These are phyloP conservation scores for Fusarium sp. DNA, from an alignment of 2,329 filamentous ascomycete species.

Conservation along the genomic window DNA sequence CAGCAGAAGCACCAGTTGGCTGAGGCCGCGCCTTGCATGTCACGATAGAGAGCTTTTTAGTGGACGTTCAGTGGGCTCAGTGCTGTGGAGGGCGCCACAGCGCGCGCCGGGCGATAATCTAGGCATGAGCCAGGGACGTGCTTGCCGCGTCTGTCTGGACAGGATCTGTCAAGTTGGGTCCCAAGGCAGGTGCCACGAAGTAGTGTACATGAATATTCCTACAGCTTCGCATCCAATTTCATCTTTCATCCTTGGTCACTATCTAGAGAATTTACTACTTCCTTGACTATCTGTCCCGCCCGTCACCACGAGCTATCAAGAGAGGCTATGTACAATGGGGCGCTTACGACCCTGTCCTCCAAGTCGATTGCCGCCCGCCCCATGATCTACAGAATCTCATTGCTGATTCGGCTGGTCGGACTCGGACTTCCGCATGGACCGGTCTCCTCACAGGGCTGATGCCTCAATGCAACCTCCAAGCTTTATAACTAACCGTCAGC, in stretches of 20 bases:
- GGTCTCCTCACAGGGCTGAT: constrained; percentile 30
- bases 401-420: constrained; percentile 25
- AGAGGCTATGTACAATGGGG: not conserved
- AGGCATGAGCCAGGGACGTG: not conserved
- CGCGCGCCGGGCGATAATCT: not conserved
- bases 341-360: not conserved
- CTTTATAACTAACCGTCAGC: not conserved
- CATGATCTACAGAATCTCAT: not conserved
- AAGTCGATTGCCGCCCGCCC: not conserved
- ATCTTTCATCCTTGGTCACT: not conserved
- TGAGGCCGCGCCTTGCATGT: not conserved
- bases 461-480: constrained; percentile 15
- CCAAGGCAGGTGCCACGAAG: not conserved
- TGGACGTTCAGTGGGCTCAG: not conserved
- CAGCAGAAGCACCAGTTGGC: not conserved
- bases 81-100: not conserved
- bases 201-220: not conserved
- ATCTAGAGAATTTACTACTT: not conserved
- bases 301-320: not conserved
- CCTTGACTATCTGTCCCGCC: not conserved
- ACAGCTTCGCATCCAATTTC: not conserved
- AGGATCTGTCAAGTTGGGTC: not conserved
- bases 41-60: not conserved
- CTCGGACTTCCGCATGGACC: constrained; percentile 13
- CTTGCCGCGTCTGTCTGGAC: not conserved